Evolutionary conservation across 192 early-diverging fungal genomes (phyloP).

Genomic region (Mortierella alpina): DNA sequence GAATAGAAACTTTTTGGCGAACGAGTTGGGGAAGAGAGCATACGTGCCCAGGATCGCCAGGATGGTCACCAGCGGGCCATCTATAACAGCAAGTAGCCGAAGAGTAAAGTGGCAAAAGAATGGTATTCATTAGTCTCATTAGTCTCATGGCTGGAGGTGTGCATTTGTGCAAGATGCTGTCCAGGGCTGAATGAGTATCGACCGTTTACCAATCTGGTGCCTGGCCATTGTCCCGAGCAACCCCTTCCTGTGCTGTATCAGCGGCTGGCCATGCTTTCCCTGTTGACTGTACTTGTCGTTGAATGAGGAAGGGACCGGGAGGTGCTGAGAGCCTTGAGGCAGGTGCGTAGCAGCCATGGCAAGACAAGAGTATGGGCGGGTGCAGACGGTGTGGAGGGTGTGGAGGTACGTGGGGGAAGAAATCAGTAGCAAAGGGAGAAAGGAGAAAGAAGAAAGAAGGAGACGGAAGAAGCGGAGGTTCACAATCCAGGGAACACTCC

Average conservation of each 20-base stretch:
- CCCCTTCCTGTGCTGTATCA: slow-evolving; percentile 31
- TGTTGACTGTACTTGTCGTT: slow-evolving; percentile 6
- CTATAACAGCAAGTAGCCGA: not conserved
- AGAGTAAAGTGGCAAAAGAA: not conserved
- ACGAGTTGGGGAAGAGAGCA: slow-evolving; percentile 25
- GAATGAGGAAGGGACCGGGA: not conserved
- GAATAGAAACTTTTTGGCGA: slow-evolving; percentile 52
- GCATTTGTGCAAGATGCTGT: not conserved
- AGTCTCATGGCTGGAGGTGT: not conserved
- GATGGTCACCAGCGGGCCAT: slow-evolving; percentile 38
- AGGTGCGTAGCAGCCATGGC: slow-evolving; percentile 8
- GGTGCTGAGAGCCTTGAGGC: not conserved
- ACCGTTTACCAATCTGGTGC: slow-evolving; percentile 46
- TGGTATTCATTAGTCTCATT: not conserved
- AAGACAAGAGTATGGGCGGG: not conserved
- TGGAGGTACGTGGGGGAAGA: not conserved
- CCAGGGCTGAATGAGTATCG: not conserved
- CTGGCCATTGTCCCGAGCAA: slow-evolving; percentile 36
- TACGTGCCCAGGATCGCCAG: slow-evolving; percentile 32
- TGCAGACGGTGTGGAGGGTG: not conserved
- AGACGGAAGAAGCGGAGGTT: not conserved
- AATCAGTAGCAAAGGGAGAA: not conserved
- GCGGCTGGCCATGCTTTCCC: slow-evolving; percentile 2
- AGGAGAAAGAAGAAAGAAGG: not conserved
- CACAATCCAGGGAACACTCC: not conserved